These are phyloP conservation scores for Chlamydomonas eustigma DNA, from an alignment of 139 green algal genomes.

Conservation along the genomic window DNA sequence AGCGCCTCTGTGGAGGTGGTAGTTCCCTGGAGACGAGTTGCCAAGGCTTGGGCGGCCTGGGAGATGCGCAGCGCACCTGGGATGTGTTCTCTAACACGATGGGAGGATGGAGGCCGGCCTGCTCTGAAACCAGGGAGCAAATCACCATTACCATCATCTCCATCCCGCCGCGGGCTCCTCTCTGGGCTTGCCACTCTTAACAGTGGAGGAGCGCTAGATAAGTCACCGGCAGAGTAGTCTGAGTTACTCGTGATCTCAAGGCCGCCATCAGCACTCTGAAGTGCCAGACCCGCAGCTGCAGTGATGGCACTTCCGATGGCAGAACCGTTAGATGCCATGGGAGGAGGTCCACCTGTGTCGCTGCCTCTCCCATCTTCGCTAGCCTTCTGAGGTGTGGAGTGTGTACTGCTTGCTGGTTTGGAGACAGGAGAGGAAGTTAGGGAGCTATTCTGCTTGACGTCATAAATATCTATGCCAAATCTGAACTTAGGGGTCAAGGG, in stretches of 20 bases:
- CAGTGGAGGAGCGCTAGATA: background rate
- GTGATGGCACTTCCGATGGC: slow-evolving; percentile 1
- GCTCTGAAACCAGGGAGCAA: background rate
- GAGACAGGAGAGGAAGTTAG: background rate
- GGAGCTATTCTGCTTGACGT: background rate
- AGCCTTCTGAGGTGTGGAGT: background rate
- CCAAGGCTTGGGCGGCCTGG: background rate
- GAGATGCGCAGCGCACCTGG: background rate
- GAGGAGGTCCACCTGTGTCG: background rate
- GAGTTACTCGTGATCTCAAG: no score
- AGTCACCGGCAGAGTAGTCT: background rate
- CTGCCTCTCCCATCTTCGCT: background rate
- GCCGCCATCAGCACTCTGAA: background rate
- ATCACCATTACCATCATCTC: background rate
- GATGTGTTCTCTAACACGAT: background rate
- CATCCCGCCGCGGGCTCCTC: background rate
- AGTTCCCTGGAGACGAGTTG: background rate
- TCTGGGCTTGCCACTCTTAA: background rate
- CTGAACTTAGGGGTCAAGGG: background rate
- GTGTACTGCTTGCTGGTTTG: background rate
- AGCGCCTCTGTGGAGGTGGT: background rate
- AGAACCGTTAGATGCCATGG: background rate
- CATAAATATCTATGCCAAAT: slow-evolving; percentile 12
- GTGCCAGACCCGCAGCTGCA: background rate
- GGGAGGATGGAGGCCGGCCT: background rate